Conservation (phyloP, 352 stramenopile genomes). For the Globisporangium paroecandrum region DNA sequence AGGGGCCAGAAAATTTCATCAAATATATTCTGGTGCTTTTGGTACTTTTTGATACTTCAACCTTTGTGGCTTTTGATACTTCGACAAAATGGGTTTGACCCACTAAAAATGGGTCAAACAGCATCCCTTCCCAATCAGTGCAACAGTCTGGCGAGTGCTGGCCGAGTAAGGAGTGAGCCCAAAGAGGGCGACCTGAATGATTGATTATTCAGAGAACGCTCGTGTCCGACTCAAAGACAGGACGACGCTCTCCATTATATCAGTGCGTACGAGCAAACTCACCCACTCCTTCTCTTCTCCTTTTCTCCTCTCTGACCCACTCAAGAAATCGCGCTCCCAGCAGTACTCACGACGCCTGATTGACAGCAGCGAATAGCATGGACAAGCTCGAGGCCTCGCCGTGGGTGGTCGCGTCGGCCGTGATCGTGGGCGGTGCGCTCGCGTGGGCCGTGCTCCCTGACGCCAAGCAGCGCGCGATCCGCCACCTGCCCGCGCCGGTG, state of each 20-base stretch:
- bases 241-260: no score
- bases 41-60: no score
- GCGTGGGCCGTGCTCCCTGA: conserved; percentile 11
- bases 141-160: not conserved
- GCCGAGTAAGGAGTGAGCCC: no score
- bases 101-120: not conserved
- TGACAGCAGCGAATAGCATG: not conserved
- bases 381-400: not conserved
- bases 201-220: no score
- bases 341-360: not conserved
- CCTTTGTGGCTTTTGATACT: not conserved
- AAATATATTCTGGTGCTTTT: no score
- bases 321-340: not conserved
- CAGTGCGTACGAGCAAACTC: not conserved
- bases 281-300: not conserved
- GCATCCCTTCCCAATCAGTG: not conserved
- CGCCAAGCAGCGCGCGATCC: conserved; percentile 11
- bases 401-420: conserved; percentile 1
- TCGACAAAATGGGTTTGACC: not conserved
- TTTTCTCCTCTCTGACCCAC: not conserved
- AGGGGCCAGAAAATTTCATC: no score
- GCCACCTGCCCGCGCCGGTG: conserved; percentile 25
- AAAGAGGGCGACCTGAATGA: no score
- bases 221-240: no score
- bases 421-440: conserved; percentile 6